Base-by-base conservation (phyloP, 1,284 basidiomycete species). In the Malassezia pachydermatis region DNA sequence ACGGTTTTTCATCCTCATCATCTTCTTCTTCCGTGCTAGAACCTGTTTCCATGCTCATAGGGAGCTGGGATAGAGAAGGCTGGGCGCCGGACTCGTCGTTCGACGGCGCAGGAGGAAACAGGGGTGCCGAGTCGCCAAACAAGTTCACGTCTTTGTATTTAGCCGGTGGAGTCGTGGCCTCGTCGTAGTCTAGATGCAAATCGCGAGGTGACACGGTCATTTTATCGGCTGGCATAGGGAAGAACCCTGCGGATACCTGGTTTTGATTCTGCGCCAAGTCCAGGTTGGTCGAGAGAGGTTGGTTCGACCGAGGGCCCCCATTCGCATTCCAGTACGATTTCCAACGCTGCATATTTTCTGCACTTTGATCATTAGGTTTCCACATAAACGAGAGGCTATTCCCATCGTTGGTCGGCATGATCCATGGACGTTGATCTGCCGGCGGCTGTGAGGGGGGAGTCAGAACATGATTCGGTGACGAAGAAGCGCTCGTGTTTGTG, bases 1-100 rank as follows among this genome's bases (percentile, higher is more conserved):
- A 51, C 13, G 49, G 49, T 25, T 40, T 46, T 33, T 52, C 50
- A 36, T 52, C 50, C 36, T 52, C 50, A 32, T 52, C 50, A 33
- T 52, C 50, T 11, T 52, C 50, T 27, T 52, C 50, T 22, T 52
- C 50, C 7, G 44, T 52, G 27, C 50, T 52, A 5, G 50, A 52
- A 14, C 50, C 45, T 4, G 33, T 45, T 35, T 52, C 50, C 44
- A 52, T 52, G 14, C 44, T 47, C 24, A 41, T 10, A 13, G 36
- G 22, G 6, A 42, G 47, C 28, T 24, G 24, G 4, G 44, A 7
- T 24, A 33, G 33, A 2, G 30, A 35, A 6, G 25, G 30, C 16
- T n/a, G 4, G 1, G 37, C 32, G 11, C 16, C 39, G 27, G 7
- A 13, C n/a, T 11, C 24, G 5, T 14, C 23, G 5, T 19, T 5